Conservation (phyloP, 2,329 filamentous ascomycete species). For the Cladophialophora immunda region DNA sequence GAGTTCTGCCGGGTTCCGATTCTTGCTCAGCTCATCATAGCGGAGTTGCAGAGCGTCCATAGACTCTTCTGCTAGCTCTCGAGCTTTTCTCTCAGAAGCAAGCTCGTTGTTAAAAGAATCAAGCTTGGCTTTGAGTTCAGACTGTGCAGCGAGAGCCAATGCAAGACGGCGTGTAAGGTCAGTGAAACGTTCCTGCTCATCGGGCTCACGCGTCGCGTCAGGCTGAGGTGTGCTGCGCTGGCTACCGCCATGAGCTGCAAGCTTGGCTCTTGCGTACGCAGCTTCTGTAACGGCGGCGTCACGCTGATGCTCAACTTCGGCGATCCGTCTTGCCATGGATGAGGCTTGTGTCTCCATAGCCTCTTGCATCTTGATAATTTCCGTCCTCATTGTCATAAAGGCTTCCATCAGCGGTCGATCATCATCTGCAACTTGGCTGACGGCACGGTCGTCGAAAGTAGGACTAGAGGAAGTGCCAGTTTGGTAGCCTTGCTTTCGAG, state of each 20-base stretch:
- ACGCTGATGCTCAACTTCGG: constrained; percentile 92
- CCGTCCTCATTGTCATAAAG: constrained; percentile 86
- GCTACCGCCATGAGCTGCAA: constrained; percentile 76
- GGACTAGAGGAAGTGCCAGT: constrained; percentile 75
- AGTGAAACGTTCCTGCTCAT: constrained; percentile 70
- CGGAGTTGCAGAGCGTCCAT: constrained; percentile 82
- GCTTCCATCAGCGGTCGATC: constrained; percentile 93
- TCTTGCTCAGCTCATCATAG: constrained; percentile 82
- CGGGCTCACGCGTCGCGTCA: constrained; percentile 66
- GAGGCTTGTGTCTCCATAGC: constrained; percentile 89
- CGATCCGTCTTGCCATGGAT: constrained; percentile 85
- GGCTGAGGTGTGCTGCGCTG: constrained; percentile 63
- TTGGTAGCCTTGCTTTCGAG: constrained; percentile 86
- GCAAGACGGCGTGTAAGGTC: constrained; percentile 86
- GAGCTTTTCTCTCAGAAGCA: constrained; percentile 80
- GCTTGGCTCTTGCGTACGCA: constrained; percentile 90
- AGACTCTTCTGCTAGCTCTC: constrained; percentile 88
- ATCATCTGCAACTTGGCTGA: constrained; percentile 87
- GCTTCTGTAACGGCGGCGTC: constrained; percentile 95
- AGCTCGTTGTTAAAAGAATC: constrained; percentile 75
- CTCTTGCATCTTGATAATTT: constrained; percentile 86
- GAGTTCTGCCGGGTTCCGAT: constrained; percentile 83
- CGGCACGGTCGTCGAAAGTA: constrained; percentile 75
- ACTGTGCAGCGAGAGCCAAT: constrained; percentile 78
- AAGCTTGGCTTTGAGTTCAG: constrained; percentile 79